These are phyloP conservation scores for Fusarium siculi DNA, from an alignment of 2,329 filamentous ascomycete species.

Conservation along the genomic window DNA sequence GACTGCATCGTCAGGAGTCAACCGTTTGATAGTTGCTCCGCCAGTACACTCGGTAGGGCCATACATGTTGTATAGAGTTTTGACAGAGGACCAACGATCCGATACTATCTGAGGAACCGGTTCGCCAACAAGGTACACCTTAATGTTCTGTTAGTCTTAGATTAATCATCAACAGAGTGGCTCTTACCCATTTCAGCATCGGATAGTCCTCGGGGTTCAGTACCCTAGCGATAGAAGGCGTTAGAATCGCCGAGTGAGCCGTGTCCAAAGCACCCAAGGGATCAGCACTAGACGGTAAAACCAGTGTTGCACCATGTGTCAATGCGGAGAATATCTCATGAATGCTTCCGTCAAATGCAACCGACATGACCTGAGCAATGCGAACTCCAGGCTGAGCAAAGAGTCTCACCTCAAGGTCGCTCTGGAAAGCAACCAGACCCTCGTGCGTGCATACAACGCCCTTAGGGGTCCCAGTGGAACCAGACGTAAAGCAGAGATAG, in stretches of 20 bases:
- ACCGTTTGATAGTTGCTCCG: not conserved
- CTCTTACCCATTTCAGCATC: not conserved
- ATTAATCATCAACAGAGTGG: rapidly evolving
- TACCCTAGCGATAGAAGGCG: not conserved
- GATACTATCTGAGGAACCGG: not conserved
- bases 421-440: not conserved
- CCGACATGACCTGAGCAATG: not conserved
- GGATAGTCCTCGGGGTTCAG: not conserved
- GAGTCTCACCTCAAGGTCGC: not conserved
- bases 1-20: not conserved
- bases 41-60: not conserved
- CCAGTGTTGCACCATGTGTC: not conserved
- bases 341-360: not conserved
- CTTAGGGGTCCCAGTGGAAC: not conserved
- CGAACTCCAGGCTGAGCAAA: not conserved
- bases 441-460: not conserved
- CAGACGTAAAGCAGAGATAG: not conserved
- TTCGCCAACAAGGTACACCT: not conserved
- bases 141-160: not conserved
- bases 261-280: not conserved
- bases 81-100: not conserved
- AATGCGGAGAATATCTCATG: not conserved
- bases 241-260: not conserved
- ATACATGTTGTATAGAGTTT: not conserved
- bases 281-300: not conserved